Evolutionary conservation across 306 rosid genomes (phyloP).

Genomic region (Castanea sativa): DNA sequence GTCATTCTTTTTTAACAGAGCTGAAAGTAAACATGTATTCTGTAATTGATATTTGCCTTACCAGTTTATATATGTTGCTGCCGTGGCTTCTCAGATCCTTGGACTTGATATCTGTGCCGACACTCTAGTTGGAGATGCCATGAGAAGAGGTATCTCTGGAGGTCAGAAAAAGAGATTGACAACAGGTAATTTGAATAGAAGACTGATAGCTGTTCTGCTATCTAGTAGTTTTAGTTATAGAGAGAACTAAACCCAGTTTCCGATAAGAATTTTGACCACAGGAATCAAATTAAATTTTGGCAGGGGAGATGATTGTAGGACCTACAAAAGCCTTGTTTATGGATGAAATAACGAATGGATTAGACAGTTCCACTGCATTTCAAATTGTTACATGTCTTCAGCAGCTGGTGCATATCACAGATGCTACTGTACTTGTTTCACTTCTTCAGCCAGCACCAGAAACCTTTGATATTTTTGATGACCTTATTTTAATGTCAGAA

Average conservation of each 20-base stretch:
- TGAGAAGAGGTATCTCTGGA: slow-evolving; percentile 48
- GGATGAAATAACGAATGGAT: slow-evolving; percentile 4
- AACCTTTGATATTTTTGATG: slow-evolving; percentile 49
- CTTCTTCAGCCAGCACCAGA: slow-evolving; percentile 63
- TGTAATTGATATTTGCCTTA: background rate
- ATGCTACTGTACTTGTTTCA: slow-evolving; percentile 33
- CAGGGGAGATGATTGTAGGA: slow-evolving; percentile 51
- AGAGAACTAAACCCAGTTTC: background rate
- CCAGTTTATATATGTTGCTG: background rate
- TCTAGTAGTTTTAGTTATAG: background rate
- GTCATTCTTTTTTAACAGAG: slow-evolving; percentile 16
- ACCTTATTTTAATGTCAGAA: slow-evolving; percentile 38
- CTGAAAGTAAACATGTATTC: background rate
- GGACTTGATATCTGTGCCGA: slow-evolving; percentile 53
- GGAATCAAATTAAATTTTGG: background rate
- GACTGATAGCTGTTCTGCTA: background rate
- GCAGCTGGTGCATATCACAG: slow-evolving; percentile 5
- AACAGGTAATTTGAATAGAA: slow-evolving; percentile 27
- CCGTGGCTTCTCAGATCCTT: slow-evolving; percentile 30
- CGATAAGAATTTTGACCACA: background rate
- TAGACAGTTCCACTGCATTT: slow-evolving; percentile 9
- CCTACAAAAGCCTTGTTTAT: slow-evolving; percentile 27
- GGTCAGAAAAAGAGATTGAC: slow-evolving; percentile 53
- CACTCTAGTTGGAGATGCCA: slow-evolving; percentile 42
- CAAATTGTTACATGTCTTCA: background rate